Evolutionary conservation across 805 yeast species (phyloP), one percentile per base, ranked within the genome.

Genomic region (Candida peoriensis): DNA sequence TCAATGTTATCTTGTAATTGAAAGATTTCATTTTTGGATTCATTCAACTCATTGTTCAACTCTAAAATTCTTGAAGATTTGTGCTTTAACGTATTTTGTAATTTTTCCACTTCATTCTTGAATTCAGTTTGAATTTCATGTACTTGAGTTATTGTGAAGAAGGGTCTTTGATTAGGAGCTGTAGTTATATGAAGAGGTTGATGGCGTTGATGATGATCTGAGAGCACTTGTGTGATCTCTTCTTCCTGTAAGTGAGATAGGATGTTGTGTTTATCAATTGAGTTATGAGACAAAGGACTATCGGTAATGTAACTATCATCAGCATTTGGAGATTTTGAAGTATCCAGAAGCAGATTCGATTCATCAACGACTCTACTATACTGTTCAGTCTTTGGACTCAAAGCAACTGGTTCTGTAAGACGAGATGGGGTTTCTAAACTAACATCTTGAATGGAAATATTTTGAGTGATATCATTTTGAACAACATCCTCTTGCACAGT

Each of bases 351-450:
- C 12, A 47, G 30, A 3, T 33, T 27, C 3, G 50, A 39, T 12
- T 46, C 48, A 28, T 51, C 45, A 17, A 37, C 33, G 15, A 47
- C 36, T 37, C 47, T 41, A 16, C 49, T 44, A 18, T 37, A 34
- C 31, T 59, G 63, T 26, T 55, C 63, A 16, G 55, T 51, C 6
- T 42, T 39, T 16, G 61, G 62, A 26, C 55, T 50, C 6, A 44
- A 36, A 4, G 63, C 57, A 18, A 48, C 48, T 4, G 63, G 51
- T 34, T 59, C 58, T 7, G 62, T 55, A 5, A 49, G 33, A 11
- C 61, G 47, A 6, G 52, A 38, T 8, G 63, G 64, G 0, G 61
- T 56, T 5, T 25, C 18, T 4, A 29, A 7, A 8, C 3, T 16
- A 5, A 13, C 7, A 4, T 25, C 19, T 8, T 4, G 12, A 8